Conservation (phyloP, 352 stramenopile species). For the Globisporangium perplexum region DNA sequence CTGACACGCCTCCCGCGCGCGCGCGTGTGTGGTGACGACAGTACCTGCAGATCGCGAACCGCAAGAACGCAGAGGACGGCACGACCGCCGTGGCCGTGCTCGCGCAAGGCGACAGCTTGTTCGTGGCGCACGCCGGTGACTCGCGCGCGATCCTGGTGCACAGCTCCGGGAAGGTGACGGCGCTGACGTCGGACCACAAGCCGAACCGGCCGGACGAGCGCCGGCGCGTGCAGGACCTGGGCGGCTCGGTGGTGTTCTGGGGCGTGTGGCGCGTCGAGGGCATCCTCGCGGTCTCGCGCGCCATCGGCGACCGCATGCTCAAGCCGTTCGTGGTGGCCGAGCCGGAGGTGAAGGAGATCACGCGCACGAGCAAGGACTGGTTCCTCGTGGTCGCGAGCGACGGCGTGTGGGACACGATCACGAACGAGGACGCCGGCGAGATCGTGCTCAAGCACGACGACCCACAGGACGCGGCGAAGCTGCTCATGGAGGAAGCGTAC, state of each 20-base stretch:
- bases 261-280: conserved; percentile 93
- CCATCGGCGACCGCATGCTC: conserved; percentile 90
- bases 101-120: conserved; percentile 67
- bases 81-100: conserved; percentile 88
- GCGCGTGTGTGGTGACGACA: conserved; percentile 16
- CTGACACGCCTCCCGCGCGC: background rate
- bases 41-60: conserved; percentile 83
- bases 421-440: conserved; percentile 82
- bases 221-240: conserved; percentile 82
- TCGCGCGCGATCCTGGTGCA: conserved; percentile 87
- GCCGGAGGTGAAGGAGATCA: conserved; percentile 79
- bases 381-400: conserved; percentile 89
- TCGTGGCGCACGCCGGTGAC: conserved; percentile 88
- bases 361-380: conserved; percentile 54
- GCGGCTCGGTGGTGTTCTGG: conserved; percentile 88
- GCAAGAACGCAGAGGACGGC: conserved; percentile 80
- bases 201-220: conserved; percentile 89
- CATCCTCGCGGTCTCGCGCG: conserved; percentile 89
- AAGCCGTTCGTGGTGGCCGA: conserved; percentile 91
- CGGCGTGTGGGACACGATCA: conserved; percentile 90
- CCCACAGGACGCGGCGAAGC: conserved; percentile 61
- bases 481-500: conserved; percentile 86
- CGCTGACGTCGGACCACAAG: conserved; percentile 89
- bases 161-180: conserved; percentile 58
- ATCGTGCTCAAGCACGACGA: conserved; percentile 65